Conservation (phyloP, 345 rosid species). For the Citrus unshiu region DNA sequence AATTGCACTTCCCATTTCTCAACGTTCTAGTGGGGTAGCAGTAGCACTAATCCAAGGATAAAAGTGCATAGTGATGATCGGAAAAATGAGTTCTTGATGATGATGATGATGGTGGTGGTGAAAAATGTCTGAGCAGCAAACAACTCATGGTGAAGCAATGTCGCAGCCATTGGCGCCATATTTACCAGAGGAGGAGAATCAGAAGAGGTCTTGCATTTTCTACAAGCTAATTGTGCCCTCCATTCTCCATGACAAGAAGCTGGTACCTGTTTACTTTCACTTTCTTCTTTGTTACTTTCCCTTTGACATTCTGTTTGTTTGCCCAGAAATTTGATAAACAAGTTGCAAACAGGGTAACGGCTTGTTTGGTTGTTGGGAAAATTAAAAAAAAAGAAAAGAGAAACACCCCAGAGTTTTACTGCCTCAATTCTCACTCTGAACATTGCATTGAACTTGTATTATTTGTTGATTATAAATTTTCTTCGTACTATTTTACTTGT, state of each 20-base stretch:
- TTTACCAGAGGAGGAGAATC: constrained; percentile 8
- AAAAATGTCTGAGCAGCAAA: neutral
- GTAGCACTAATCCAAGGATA: neutral
- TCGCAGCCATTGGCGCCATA: constrained; percentile 20
- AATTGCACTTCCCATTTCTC: neutral
- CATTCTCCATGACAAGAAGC: constrained; percentile 36
- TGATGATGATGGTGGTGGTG: neutral
- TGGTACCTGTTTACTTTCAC: constrained; percentile 14
- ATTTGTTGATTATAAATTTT: neutral
- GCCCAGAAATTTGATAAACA: constrained; percentile 6
- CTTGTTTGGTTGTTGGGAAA: neutral
- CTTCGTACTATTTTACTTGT: neutral
- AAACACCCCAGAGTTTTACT: neutral
- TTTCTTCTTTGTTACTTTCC: neutral
- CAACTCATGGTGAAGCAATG: constrained; percentile 2
- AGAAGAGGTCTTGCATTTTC: constrained; percentile 30
- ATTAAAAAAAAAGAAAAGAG: neutral
- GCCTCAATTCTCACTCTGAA: neutral
- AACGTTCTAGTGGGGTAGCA: neutral
- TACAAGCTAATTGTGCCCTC: constrained; percentile 34
- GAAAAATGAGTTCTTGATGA: neutral
- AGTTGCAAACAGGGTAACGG: neutral
- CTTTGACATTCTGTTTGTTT: constrained; percentile 6
- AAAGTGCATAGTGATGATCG: neutral
- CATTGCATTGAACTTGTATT: neutral